Base-by-base conservation (phyloP, 2,329 filamentous ascomycete genomes). In the Neopestalotiopsis sp. region DNA sequence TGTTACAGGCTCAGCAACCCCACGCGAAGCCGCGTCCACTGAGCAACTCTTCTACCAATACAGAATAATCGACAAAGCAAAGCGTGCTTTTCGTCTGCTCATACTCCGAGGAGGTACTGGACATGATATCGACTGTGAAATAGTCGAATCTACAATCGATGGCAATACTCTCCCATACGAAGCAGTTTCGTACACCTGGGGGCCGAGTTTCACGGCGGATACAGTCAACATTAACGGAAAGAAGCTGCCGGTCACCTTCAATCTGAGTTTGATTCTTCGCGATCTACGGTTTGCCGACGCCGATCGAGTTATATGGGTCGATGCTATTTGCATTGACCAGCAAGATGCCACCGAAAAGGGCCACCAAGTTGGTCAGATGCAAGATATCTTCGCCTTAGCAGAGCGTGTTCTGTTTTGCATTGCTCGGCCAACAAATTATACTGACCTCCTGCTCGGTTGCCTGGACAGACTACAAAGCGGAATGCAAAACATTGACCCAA, bases 381-480 rank as follows among this genome's bases (percentile, higher is more conserved):
- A 10, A 17, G 4, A 17, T 1, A 56, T 56, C 49, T 17, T 20
- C 7, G 6, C 7, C 17, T 7, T 1, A 5, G 49, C 49, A 56
- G 13, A 10, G 2, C 10, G 49, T 1, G 49, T 56, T 2, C 12
- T 56, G 1, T 10, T 56, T 2, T 14, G 17, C 4, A 9, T 56
- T 56, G 49, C 9, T 56, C 17, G 20, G 0, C 9, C 17, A 24
- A 56, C 49, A 4, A 24, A 17, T 1, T 14, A 2, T 9, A 56
- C 49, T n/a, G 9, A 6, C 4, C 1, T 56, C 6, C 12, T 56
- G 1, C 1, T n/a, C 4, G 1, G 4, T 13, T 9, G 1, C 1
- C 13, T 56, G 17, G 5, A 17, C 1, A 14, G 6, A 14, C 13
- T 56, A 6, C 24, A 28, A 28, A 1, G 20, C 6, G 7, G 5